Percentiles rank a stretch among this genome's conserved stretches.
Evolutionary conservation across 2,329 filamentous ascomycete genomes (phyloP).

Genomic region (Aspergillus unguis): DNA sequence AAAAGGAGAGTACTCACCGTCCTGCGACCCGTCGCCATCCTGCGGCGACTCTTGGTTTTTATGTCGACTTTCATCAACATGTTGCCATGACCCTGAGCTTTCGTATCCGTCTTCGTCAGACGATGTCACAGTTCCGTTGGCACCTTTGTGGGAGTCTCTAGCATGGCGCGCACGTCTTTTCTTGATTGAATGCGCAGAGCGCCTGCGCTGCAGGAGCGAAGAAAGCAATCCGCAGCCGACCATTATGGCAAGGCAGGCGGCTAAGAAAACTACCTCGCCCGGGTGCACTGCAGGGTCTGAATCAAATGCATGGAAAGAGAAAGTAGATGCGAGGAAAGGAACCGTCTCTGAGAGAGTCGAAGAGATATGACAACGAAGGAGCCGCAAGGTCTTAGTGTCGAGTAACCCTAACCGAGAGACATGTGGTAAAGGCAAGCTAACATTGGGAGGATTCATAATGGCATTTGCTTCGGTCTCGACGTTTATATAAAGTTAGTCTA

Average conservation of each 20-base stretch:
- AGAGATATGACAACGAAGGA: slow-evolving; percentile 22
- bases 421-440: slow-evolving; percentile 6
- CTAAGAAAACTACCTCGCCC: slow-evolving; percentile 30
- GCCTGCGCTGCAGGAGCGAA: slow-evolving; percentile 25
- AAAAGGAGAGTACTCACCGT: slow-evolving; percentile 25
- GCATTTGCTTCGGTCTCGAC: slow-evolving; percentile 4
- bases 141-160: slow-evolving; percentile 24
- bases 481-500: slow-evolving; percentile 19
- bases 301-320: slow-evolving; percentile 20
- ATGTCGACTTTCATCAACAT: slow-evolving; percentile 23
- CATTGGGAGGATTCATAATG: slow-evolving; percentile 17
- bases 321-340: slow-evolving; percentile 18
- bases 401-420: slow-evolving; percentile 7
- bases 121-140: slow-evolving; percentile 30
- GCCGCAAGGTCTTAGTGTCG: slow-evolving; percentile 11
- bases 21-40: slow-evolving; percentile 26
- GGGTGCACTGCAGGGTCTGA: slow-evolving; percentile 30
- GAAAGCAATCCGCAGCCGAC: slow-evolving; percentile 36
- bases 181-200: slow-evolving; percentile 12
- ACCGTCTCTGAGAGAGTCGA: slow-evolving; percentile 19
- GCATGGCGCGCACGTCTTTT: slow-evolving; percentile 21
- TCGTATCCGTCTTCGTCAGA: slow-evolving; percentile 38
- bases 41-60: slow-evolving; percentile 23
- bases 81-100: slow-evolving; percentile 31
- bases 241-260: slow-evolving; percentile 35